Base-by-base conservation (phyloP, 2,329 filamentous ascomycete genomes). In the Parafenestella ontariensis region DNA sequence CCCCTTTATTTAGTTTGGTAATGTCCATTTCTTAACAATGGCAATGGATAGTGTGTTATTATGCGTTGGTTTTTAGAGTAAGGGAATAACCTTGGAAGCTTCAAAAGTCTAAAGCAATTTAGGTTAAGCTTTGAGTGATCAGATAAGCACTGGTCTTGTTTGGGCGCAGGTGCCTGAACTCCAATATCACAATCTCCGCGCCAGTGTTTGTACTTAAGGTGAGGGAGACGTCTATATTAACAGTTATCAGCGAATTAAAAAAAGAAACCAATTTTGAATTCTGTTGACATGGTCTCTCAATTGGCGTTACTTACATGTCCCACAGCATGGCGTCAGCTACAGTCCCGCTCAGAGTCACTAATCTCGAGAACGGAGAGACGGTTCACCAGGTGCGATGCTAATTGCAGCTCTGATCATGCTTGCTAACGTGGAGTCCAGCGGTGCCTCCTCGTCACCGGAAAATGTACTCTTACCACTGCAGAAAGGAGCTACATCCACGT, bases 391-490 rank as follows among this genome's bases (percentile, higher is more conserved):
- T 66, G 52, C 10, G 39, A 18, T 15, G 1, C 3, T 13, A 1
- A 13, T 18, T 4, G 7, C 3, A 5, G 6, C 13, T 6, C 3
- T 5, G 1, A 26, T 3, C 9, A 17, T 1, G 21, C 4, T n/a
- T 10, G 7, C 47, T 60, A 36, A 65, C 26, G 23, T 17, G n/a
- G 17, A 17, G 5, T 15, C 1, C 21, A 65, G 64, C 66, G 68
- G 34, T 72, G 66, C 48, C 56, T 75, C 15, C 58, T 75, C 28
- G 28, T 76, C 18, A 70, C 54, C 3, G 72, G 73, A 52, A 46
- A 54, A 29, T 70, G 63, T 49, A 23, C 48, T 9, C 56, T 52
- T 6, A 55, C 41, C 29, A 40, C 52, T 24, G 48, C 56, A 15
- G 64, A 61, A 37, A 60, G 58, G 8, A 58, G 68, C 20, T 65